These are phyloP conservation scores for Maudiozyma turicensis DNA, from an alignment of 805 yeast genomes.

Conservation along the genomic window DNA sequence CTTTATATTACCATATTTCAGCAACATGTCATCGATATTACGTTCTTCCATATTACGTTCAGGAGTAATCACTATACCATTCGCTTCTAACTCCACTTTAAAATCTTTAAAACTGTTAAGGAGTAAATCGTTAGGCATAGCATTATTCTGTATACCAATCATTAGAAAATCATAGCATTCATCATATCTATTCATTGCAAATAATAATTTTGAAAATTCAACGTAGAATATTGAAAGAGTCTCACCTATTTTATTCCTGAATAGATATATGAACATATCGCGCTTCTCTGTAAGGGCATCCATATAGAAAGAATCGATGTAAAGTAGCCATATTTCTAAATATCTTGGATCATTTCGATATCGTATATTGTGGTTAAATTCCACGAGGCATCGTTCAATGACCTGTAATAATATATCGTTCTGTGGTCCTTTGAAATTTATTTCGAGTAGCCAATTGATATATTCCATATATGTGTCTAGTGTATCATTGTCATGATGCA, in stretches of 20 bases:
- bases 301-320: conserved; percentile 35
- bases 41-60: not conserved
- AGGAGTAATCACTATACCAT: conserved; percentile 5
- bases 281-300: conserved; percentile 54
- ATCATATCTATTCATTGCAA: conserved; percentile 9
- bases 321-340: conserved; percentile 70
- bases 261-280: conserved; percentile 62
- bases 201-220: conserved; percentile 47
- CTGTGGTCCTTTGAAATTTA: conserved; percentile 49
- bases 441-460: conserved; percentile 54
- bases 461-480: conserved; percentile 39
- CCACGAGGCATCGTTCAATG: conserved; percentile 61
- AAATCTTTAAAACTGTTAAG: conserved; percentile 36
- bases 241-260: conserved; percentile 61
- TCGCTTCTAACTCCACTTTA: conserved; percentile 14
- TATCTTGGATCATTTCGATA: conserved; percentile 79
- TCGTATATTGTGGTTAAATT: conserved; percentile 50
- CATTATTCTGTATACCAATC: conserved; percentile 37
- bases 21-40: not conserved
- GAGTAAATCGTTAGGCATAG: conserved; percentile 43
- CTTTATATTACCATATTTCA: not conserved
- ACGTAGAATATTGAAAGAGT: conserved; percentile 63
- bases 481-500: not conserved
- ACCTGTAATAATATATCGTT: conserved; percentile 58
- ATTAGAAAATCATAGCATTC: conserved; percentile 17